Percentiles rank a stretch among this genome's conserved stretches.
Conservation (phyloP, 1,284 basidiomycete genomes). For the Ganoderma resinaceum region DNA sequence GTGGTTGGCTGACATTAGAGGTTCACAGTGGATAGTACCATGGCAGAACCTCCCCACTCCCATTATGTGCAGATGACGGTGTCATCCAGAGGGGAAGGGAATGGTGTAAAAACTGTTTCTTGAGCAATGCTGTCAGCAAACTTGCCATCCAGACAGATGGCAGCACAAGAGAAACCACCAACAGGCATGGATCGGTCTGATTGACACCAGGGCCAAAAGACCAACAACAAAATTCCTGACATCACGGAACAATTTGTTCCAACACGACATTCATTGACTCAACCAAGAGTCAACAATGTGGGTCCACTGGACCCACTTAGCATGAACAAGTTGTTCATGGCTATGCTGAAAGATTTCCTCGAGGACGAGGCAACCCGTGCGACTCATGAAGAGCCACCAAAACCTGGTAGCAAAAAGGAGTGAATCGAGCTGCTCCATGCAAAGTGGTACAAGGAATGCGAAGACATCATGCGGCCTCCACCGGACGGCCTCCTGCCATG, state of each 20-base stretch:
- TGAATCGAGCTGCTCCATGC: conserved; percentile 6
- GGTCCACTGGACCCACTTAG: conserved; percentile 12
- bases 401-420: conserved; percentile 1
- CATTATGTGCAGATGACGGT: not conserved
- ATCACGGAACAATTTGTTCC: not conserved
- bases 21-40: not conserved
- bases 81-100: conserved; percentile 17
- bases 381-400: not conserved
- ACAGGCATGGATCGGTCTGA: not conserved
- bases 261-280: conserved; percentile 5
- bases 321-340: conserved; percentile 10
- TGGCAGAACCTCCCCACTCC: conserved; percentile 16
- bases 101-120: not conserved
- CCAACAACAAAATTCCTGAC: not conserved
- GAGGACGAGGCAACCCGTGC: conserved; percentile 14
- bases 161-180: no score
- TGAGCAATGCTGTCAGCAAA: not conserved
- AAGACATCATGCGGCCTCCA: conserved; percentile 19
- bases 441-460: conserved; percentile 18
- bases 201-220: conserved; percentile 10
- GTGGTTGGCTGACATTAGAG: not conserved
- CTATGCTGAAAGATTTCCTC: not conserved
- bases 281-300: not conserved
- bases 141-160: not conserved
- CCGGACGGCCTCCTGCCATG: conserved; percentile 16